Conservation (phyloP, 2,329 filamentous ascomycete genomes). For the Sordariomycetes sp. region DNA sequence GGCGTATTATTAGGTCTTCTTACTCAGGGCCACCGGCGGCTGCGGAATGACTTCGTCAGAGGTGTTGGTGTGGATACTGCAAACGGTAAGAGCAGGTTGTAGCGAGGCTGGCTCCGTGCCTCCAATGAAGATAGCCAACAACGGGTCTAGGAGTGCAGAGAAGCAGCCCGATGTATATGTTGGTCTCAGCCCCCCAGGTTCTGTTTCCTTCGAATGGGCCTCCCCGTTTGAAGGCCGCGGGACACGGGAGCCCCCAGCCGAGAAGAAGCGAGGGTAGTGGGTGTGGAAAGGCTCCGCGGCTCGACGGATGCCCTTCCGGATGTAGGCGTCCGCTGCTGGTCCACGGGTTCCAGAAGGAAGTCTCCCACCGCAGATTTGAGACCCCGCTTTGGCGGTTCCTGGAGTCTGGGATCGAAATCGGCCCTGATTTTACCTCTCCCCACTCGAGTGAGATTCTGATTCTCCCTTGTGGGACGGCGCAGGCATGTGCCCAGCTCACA, state of each 20-base stretch:
- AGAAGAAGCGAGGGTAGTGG: background rate
- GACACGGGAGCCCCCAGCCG: background rate
- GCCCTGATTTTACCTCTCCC: background rate
- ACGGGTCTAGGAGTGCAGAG: background rate
- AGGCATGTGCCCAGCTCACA: background rate
- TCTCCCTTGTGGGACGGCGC: background rate
- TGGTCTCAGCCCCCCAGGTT: background rate
- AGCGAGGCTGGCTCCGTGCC: background rate
- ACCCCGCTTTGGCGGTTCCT: background rate
- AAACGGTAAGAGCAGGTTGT: background rate
- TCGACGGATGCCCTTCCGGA: background rate
- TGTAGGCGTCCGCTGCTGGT: background rate
- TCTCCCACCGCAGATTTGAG: background rate
- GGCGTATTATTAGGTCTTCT: too few relatives aligned
- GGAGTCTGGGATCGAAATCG: background rate
- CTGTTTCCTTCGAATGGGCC: background rate
- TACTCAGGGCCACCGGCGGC: too few relatives aligned
- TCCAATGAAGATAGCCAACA: background rate
- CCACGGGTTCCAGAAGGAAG: background rate
- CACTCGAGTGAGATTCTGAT: background rate
- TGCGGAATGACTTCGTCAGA: background rate
- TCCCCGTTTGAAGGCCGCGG: background rate
- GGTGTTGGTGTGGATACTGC: background rate
- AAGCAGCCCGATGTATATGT: background rate
- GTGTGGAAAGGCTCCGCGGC: background rate